Base-by-base conservation (phyloP, 176 grass and related monocot species). In the Musa itinerans region DNA sequence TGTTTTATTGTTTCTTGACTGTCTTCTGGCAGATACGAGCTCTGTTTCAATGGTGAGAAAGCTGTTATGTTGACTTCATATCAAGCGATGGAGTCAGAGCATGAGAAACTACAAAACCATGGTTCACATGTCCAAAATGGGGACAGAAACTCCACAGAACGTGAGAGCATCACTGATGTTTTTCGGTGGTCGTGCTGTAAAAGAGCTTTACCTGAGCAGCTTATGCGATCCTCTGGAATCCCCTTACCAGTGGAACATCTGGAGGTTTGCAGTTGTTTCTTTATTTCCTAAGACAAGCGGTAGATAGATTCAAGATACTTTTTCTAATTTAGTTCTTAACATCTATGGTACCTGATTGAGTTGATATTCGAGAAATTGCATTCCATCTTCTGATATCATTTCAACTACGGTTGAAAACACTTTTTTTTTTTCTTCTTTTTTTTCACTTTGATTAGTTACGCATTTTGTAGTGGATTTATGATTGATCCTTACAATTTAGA, bases 101-200 rank as follows among this genome's bases (percentile, higher is more conserved):
- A 52, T 2, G 86, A 86, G 16, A 92, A 86, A 71, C 81, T 81
- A 72, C 94, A 91, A 71, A 90, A 80, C 72, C 82, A 80, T 67
- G 80, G 68, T 29, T 83, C 87, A 53, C 83, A 93, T 78, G 70
- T 68, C 9, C 90, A 90, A 76, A 98, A 91, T 68, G 94, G 94
- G 51, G 88, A 86, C 57, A 89, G 68, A 78, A 49, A 65, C 26
- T 72, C 53, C 1, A 53, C 74, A 54, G 90, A 98, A 13, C 79
- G 83, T 56, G 94, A 91, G 72, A 65, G 50, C 43, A 64, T 85
- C 14, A 78, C 79, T 10, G 95, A 98, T 80, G 74, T 83, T 71
- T 98, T 98, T 76, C 72, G 95, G 16, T 98, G 88, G 90, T 86
- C 95, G 19, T 88, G 95, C 0, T 98, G 95, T 67, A 98, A 86